These are phyloP conservation scores for Vanilla planifolia DNA, from an alignment of 106 monocot genomes.

Conservation along the genomic window DNA sequence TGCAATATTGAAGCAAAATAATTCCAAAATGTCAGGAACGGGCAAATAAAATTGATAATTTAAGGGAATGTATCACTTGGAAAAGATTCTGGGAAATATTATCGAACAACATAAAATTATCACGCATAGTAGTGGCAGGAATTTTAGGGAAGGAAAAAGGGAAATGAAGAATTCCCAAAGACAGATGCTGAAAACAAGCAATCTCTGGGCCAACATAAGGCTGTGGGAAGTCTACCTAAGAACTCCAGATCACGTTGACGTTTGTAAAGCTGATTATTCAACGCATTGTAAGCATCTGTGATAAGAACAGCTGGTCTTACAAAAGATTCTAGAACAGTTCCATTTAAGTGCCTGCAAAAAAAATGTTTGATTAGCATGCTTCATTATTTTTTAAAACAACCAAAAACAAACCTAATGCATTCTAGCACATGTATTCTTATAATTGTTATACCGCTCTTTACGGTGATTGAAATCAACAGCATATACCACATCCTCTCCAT, in stretches of 20 bases:
- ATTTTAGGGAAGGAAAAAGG: too few species aligned
- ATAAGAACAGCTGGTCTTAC: conserved; percentile 96
- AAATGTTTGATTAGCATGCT: conserved; percentile 14
- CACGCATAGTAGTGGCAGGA: too few species aligned
- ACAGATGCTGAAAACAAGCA: conserved; percentile 5
- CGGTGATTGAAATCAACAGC: conserved; percentile 99
- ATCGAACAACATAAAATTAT: too few species aligned
- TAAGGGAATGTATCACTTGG: too few species aligned
- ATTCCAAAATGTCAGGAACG: too few species aligned
- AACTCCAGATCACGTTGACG: conserved; percentile 94
- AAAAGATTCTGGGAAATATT: too few species aligned
- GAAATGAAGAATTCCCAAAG: not conserved
- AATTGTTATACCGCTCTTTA: conserved; percentile 52
- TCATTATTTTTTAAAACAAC: not conserved
- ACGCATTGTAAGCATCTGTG: conserved; percentile 96
- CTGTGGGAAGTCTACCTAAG: too few species aligned
- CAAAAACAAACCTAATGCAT: not conserved
- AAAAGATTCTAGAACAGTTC: conserved; percentile 97
- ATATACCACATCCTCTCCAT: conserved; percentile 99
- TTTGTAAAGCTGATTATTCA: conserved; percentile 85
- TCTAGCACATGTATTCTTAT: not conserved
- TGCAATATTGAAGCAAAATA: too few species aligned
- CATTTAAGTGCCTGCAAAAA: conserved; percentile 86
- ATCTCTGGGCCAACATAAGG: too few species aligned
- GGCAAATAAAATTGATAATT: too few species aligned